phyloP scores from a whole-genome alignment of 768 basidiomycete species.

The Leccinum variicolor region DNA sequence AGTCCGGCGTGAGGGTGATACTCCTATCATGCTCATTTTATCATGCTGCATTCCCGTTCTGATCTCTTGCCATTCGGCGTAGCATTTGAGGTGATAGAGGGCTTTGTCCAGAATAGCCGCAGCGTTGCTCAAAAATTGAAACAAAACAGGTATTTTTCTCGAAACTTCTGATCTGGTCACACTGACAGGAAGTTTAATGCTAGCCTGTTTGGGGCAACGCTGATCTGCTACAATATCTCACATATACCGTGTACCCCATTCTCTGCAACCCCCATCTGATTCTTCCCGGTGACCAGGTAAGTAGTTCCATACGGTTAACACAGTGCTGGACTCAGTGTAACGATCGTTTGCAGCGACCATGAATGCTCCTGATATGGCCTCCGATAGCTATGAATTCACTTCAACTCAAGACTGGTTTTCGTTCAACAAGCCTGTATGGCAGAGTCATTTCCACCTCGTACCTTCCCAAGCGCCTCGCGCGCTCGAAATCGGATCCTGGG shows the following conservation, averaged over 20 bases:
- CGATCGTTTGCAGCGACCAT: constrained; percentile 11
- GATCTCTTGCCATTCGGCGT: too few species aligned
- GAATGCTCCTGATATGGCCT: constrained; percentile 5
- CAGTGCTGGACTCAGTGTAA: not conserved
- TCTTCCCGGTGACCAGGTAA: not conserved
- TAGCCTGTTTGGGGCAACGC: not conserved
- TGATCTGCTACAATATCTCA: constrained; percentile 5
- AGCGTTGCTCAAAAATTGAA: too few species aligned
- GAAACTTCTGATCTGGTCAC: too few species aligned
- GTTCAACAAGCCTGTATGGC: constrained; percentile 42
- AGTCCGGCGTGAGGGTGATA: not conserved
- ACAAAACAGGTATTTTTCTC: too few species aligned
- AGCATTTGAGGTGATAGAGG: not conserved
- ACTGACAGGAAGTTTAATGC: not conserved
- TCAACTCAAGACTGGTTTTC: constrained; percentile 58
- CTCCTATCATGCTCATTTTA: not conserved
- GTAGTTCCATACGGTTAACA: not conserved
- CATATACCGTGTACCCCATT: constrained; percentile 12
- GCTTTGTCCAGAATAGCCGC: too few species aligned
- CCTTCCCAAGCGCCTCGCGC: constrained; percentile 39
- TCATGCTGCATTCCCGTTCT: too few species aligned
- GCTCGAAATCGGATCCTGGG: constrained; percentile 61
- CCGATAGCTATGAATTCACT: constrained; percentile 40
- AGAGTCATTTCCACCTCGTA: constrained; percentile 38
- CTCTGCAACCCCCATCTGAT: not conserved